Percentiles rank a stretch among this genome's conserved stretches.
Conservation (phyloP, 148 eudicot genomes). For the Vaccinium corymbosum region DNA sequence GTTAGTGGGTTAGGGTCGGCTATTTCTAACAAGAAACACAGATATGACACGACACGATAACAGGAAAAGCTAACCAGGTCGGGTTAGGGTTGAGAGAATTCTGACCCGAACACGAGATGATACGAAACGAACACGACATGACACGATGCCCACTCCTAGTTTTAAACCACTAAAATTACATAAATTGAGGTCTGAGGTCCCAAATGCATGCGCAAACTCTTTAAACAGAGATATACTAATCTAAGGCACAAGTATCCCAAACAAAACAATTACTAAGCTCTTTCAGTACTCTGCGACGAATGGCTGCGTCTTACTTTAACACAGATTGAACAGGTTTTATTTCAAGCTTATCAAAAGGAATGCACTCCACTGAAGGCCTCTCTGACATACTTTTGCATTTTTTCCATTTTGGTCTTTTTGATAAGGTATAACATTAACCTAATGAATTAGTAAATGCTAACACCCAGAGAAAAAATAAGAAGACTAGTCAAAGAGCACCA, state of each 20-base stretch:
- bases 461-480: background rate
- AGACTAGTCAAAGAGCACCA: background rate
- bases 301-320: background rate
- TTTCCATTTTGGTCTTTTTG: background rate
- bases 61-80: too few relatives aligned
- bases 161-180: background rate
- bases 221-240: background rate
- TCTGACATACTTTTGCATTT: background rate
- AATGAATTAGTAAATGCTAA: background rate
- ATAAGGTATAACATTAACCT: background rate
- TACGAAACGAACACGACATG: too few relatives aligned
- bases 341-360: background rate
- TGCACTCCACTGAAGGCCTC: background rate
- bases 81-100: too few relatives aligned
- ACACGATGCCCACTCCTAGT: too few relatives aligned
- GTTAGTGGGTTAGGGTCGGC: too few relatives aligned
- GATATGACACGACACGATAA: too few relatives aligned
- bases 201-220: background rate
- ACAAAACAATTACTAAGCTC: background rate
- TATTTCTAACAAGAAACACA: too few relatives aligned
- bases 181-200: background rate
- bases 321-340: background rate
- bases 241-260: background rate
- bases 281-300: background rate
- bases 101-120: too few relatives aligned